A percentile compares a stretch with the other conserved stretches of the same genome.
Conservation (phyloP, 177 flowering plant species). For the Tripterygium wilfordii region DNA sequence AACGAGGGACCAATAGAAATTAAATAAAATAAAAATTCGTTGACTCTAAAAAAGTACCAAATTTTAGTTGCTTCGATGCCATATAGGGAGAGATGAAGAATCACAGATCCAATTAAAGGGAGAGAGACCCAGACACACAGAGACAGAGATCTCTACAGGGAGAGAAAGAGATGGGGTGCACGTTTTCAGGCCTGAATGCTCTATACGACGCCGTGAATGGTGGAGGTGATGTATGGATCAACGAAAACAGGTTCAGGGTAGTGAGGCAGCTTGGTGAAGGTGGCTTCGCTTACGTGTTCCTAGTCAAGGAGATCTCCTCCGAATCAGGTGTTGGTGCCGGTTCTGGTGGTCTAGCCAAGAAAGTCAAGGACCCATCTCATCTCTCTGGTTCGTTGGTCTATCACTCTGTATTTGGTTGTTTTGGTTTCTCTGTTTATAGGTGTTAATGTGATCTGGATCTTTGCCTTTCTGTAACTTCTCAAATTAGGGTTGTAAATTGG, state of each 20-base stretch:
- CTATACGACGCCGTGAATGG: slow-evolving; percentile 85
- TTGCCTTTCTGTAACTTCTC: too few species aligned
- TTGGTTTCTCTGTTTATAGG: too few species aligned
- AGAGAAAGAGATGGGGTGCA: slow-evolving; percentile 98
- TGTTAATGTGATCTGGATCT: too few species aligned
- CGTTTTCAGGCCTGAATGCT: slow-evolving; percentile 95
- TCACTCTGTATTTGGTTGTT: slow-evolving; percentile 1
- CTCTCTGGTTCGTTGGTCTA: too few species aligned
- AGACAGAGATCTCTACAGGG: too few species aligned
- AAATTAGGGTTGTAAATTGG: too few species aligned
- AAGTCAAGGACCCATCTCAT: slow-evolving; percentile 69
- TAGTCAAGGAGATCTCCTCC: slow-evolving; percentile 67
- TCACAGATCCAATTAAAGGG: too few species aligned
- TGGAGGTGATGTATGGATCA: slow-evolving; percentile 98
- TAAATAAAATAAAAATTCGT: too few species aligned
- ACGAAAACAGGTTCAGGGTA: slow-evolving; percentile 86
- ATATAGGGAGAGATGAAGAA: too few species aligned
- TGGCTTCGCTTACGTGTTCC: slow-evolving; percentile 81
- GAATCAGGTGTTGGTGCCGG: slow-evolving; percentile 29
- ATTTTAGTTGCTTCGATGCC: too few species aligned
- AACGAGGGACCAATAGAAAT: too few species aligned
- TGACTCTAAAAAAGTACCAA: too few species aligned
- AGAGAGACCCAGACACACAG: slow-evolving; percentile 11
- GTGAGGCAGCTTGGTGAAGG: slow-evolving; percentile 95
- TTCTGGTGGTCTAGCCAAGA: slow-evolving; percentile 50